Conservation (phyloP, 441 rosid genomes). For the Rhodomyrtus psidioides region DNA sequence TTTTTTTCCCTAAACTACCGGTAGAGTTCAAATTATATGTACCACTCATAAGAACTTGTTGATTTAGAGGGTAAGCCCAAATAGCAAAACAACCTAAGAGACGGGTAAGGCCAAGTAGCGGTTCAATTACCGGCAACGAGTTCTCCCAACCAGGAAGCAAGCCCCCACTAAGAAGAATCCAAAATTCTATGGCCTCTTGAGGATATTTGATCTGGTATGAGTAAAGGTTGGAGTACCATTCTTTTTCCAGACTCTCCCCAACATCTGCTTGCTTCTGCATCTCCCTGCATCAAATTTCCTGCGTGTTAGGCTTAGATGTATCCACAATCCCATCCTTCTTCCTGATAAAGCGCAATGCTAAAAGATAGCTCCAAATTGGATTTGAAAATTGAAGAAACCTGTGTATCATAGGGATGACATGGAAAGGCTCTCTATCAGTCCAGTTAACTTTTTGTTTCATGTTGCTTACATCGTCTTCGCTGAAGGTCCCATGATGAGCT, state of each 20-base stretch:
- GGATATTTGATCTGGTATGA: constrained; percentile 13
- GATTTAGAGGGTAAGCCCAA: neutral
- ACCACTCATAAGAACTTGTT: neutral
- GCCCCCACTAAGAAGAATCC: constrained; percentile 16
- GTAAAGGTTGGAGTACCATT: constrained; percentile 13
- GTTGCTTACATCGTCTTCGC: constrained; percentile 11
- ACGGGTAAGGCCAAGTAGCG: neutral
- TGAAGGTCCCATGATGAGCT: constrained; percentile 25
- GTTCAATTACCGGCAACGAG: constrained; percentile 9
- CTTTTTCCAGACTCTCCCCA: constrained; percentile 11
- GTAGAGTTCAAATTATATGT: neutral
- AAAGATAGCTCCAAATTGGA: neutral
- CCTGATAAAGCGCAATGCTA: neutral
- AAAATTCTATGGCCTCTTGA: constrained; percentile 12
- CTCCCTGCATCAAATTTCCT: constrained; percentile 8
- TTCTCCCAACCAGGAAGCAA: constrained; percentile 20
- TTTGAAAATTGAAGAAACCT: constrained; percentile 1
- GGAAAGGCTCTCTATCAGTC: constrained; percentile 11
- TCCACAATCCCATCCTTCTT: neutral
- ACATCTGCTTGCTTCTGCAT: constrained; percentile 16
- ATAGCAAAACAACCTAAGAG: neutral
- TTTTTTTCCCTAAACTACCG: neutral
- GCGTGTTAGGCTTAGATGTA: neutral
- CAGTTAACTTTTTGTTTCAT: constrained; percentile 19
- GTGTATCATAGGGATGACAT: constrained; percentile 17